A percentile compares a stretch with the other conserved stretches of the same genome.
Evolutionary conservation across 352 stramenopile species (phyloP).

Genomic region (Pythium phragmiticola): DNA sequence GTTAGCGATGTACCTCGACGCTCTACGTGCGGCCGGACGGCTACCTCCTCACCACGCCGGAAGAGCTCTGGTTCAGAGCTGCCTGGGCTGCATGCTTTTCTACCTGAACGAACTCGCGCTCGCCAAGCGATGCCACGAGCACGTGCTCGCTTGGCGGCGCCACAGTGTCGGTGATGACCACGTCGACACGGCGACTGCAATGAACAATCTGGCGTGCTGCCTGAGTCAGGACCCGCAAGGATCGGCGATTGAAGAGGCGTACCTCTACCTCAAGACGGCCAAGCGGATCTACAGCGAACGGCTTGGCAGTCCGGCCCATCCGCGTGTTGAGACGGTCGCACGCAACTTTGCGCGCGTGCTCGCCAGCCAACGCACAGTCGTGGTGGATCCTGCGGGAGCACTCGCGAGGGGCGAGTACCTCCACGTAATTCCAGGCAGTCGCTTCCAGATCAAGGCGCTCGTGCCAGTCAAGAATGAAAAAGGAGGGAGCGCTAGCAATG

Average conservation of each 20-base stretch:
- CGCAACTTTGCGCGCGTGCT: slow-evolving; percentile 52
- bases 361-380: slow-evolving; percentile 38
- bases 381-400: slow-evolving; percentile 41
- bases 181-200: slow-evolving; percentile 61
- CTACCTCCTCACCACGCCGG: slow-evolving; percentile 39
- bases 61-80: slow-evolving; percentile 45
- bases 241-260: slow-evolving; percentile 47
- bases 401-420: slow-evolving; percentile 52
- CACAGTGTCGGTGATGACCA: slow-evolving; percentile 36
- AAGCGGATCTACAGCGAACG: slow-evolving; percentile 45
- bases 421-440: slow-evolving; percentile 62
- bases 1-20: slow-evolving; percentile 49
- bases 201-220: slow-evolving; percentile 79
- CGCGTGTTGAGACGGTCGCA: slow-evolving; percentile 41
- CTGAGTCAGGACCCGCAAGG: slow-evolving; percentile 39
- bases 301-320: slow-evolving; percentile 44
- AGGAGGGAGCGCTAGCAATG: slow-evolving; percentile 22
- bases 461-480: slow-evolving; percentile 33
- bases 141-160: slow-evolving; percentile 40
- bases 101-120: slow-evolving; percentile 50
- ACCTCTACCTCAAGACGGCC: slow-evolving; percentile 53
- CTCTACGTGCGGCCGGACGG: slow-evolving; percentile 37
- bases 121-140: slow-evolving; percentile 53
- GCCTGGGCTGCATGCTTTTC: slow-evolving; percentile 53
- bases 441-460: slow-evolving; percentile 66